A percentile compares a stretch with the other conserved stretches of the same genome.
Conservation (phyloP, 163 green algal genomes). For the Chlamydomonas reinhardtii region DNA sequence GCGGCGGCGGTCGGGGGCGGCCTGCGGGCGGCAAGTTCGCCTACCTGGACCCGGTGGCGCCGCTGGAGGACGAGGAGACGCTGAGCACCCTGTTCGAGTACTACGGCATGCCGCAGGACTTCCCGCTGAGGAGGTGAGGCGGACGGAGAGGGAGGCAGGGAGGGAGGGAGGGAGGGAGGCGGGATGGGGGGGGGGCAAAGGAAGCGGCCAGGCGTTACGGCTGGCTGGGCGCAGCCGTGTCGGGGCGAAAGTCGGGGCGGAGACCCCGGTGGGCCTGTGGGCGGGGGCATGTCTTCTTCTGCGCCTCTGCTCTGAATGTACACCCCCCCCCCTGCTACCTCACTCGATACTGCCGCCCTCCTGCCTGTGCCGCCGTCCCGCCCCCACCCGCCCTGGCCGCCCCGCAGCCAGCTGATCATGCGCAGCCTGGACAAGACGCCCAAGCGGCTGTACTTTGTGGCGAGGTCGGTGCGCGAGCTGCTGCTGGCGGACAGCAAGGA, state of each 20-base stretch:
- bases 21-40: slow-evolving; percentile 49
- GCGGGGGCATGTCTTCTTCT: too few species aligned
- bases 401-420: slow-evolving; percentile 71
- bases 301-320: too few species aligned
- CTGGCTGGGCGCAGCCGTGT: too few species aligned
- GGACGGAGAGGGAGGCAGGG: too few species aligned
- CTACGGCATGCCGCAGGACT: slow-evolving; percentile 79
- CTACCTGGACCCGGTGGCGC: slow-evolving; percentile 83
- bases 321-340: too few species aligned
- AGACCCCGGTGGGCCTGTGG: too few species aligned
- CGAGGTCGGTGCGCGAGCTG: slow-evolving; percentile 27
- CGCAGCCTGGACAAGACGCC: slow-evolving; percentile 73
- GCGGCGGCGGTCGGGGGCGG: slow-evolving; percentile 53
- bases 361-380: slow-evolving; percentile 17
- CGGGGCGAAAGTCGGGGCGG: too few species aligned
- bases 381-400: too few species aligned
- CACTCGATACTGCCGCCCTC: too few species aligned
- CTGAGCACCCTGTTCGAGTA: slow-evolving; percentile 72
- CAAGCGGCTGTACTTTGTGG: slow-evolving; percentile 86
- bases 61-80: slow-evolving; percentile 72
- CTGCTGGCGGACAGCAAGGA: slow-evolving; percentile 48
- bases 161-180: too few species aligned
- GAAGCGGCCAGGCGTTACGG: too few species aligned
- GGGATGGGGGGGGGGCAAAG: too few species aligned
- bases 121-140: slow-evolving; percentile 53